Conservation (phyloP, 2,329 filamentous ascomycete genomes). For the Aphanocladium album region DNA sequence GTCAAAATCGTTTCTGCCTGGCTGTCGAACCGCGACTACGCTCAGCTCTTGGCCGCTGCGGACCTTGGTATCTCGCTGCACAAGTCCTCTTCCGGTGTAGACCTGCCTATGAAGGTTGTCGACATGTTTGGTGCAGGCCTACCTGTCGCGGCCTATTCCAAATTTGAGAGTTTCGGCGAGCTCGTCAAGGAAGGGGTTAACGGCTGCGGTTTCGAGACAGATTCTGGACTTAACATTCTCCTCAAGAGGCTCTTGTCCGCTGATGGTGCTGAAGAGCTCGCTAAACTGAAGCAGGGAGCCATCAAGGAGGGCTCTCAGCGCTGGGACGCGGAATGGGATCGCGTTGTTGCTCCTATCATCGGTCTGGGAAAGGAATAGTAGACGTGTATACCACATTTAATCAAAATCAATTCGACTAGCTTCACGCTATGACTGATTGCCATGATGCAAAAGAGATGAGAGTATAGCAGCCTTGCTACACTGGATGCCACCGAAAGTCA, state of each 20-base stretch:
- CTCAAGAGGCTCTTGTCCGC: constrained; percentile 60
- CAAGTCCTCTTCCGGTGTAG: constrained; percentile 88
- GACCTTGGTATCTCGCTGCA: constrained; percentile 90
- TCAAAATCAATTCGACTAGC: not conserved
- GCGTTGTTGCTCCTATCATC: constrained; percentile 69
- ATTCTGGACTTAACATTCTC: constrained; percentile 58
- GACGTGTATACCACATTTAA: not conserved
- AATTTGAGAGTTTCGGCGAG: constrained; percentile 84
- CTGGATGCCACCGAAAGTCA: not conserved
- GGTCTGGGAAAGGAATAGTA: constrained; percentile 33
- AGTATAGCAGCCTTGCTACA: not conserved
- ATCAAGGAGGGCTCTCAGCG: constrained; percentile 66
- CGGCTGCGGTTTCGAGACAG: constrained; percentile 75
- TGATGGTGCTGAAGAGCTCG: constrained; percentile 48
- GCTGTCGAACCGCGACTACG: constrained; percentile 80
- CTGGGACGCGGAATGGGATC: constrained; percentile 94
- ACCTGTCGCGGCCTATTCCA: constrained; percentile 80
- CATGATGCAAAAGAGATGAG: not conserved
- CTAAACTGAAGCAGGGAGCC: constrained; percentile 62
- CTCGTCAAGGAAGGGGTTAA: constrained; percentile 85
- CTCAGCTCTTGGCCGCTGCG: constrained; percentile 73
- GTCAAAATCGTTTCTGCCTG: constrained; percentile 77
- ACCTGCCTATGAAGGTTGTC: constrained; percentile 98
- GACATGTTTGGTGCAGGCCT: constrained; percentile 97
- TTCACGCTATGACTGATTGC: constrained; percentile 2